Conservation (phyloP, 1,284 basidiomycete genomes). For the Coniophora puteana region DNA sequence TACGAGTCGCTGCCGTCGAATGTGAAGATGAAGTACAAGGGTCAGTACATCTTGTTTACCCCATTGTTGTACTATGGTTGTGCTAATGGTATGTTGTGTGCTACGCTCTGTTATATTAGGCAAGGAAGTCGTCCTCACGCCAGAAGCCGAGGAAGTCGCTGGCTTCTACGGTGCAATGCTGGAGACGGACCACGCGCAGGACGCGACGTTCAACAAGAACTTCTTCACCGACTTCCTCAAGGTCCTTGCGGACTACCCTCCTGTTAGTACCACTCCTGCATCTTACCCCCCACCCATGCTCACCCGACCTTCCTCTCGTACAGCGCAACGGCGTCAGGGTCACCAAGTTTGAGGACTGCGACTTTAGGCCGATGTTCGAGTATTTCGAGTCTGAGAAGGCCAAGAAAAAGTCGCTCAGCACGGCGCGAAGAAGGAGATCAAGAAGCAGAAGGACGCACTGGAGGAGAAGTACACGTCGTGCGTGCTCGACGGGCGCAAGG, state of each 20-base stretch:
- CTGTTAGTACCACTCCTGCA: slow-evolving; percentile 57
- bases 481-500: slow-evolving; percentile 90
- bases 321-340: slow-evolving; percentile 78
- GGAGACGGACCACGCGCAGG: slow-evolving; percentile 91
- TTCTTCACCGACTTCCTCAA: slow-evolving; percentile 92
- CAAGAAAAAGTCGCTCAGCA: slow-evolving; percentile 85
- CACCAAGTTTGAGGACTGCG: slow-evolving; percentile 77
- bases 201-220: slow-evolving; percentile 89
- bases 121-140: slow-evolving; percentile 74
- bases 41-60: no score
- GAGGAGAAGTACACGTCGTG: slow-evolving; percentile 88
- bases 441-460: slow-evolving; percentile 79
- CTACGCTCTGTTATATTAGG: slow-evolving; percentile 50
- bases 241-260: slow-evolving; percentile 79
- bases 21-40: slow-evolving; percentile 96
- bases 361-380: slow-evolving; percentile 95
- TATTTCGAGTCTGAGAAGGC: slow-evolving; percentile 91
- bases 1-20: slow-evolving; percentile 84
- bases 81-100: no score
- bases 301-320: slow-evolving; percentile 10
- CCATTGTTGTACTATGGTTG: slow-evolving; percentile 12
- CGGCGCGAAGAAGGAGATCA: slow-evolving; percentile 89
- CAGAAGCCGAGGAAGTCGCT: slow-evolving; percentile 93
- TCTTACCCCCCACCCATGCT: no score
- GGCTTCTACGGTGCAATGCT: slow-evolving; percentile 94